These are phyloP conservation scores for Daldinia sp. DNA, from an alignment of 2,329 filamentous ascomycete genomes.

Conservation along the genomic window DNA sequence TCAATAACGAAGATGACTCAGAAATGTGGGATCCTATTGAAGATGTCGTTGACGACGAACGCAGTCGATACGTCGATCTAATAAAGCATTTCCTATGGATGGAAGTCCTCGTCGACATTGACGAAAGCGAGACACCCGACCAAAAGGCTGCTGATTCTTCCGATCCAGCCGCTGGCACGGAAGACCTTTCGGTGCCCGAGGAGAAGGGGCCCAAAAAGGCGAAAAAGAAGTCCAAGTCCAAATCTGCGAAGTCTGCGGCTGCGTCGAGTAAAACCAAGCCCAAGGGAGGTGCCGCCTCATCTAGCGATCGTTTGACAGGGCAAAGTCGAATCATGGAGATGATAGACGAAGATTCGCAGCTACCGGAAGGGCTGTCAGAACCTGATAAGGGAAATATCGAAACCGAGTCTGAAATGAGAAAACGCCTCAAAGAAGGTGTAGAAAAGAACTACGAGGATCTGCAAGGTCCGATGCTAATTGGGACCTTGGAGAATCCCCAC, in stretches of 20 bases:
- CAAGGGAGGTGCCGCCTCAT: background rate
- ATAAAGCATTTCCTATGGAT: slow-evolving; percentile 57
- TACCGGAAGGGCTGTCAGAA: slow-evolving; percentile 32
- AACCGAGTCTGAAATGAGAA: slow-evolving; percentile 50
- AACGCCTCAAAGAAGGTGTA: slow-evolving; percentile 52
- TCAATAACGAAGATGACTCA: slow-evolving; percentile 47
- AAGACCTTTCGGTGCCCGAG: slow-evolving; percentile 23
- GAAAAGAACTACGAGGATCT: slow-evolving; percentile 47
- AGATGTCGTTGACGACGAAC: slow-evolving; percentile 55
- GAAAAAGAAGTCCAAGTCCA: slow-evolving; percentile 46
- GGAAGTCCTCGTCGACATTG: slow-evolving; percentile 36
- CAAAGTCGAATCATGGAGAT: slow-evolving; percentile 36
- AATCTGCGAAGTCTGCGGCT: slow-evolving; percentile 23
- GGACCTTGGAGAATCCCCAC: slow-evolving; percentile 46
- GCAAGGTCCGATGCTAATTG: slow-evolving; percentile 47
- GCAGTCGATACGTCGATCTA: slow-evolving; percentile 53
- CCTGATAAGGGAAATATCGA: slow-evolving; percentile 54
- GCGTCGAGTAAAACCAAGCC: slow-evolving; percentile 5
- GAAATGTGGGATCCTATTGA: slow-evolving; percentile 59
- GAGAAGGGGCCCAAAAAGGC: slow-evolving; percentile 44
- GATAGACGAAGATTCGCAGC: slow-evolving; percentile 15
- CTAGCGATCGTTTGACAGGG: slow-evolving; percentile 10
- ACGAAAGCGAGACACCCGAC: slow-evolving; percentile 12
- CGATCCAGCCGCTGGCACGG: background rate
- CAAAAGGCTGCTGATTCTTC: background rate